phyloP scores from a whole-genome alignment of 148 eudicot genomes.

The Amaranthus palmeri region DNA sequence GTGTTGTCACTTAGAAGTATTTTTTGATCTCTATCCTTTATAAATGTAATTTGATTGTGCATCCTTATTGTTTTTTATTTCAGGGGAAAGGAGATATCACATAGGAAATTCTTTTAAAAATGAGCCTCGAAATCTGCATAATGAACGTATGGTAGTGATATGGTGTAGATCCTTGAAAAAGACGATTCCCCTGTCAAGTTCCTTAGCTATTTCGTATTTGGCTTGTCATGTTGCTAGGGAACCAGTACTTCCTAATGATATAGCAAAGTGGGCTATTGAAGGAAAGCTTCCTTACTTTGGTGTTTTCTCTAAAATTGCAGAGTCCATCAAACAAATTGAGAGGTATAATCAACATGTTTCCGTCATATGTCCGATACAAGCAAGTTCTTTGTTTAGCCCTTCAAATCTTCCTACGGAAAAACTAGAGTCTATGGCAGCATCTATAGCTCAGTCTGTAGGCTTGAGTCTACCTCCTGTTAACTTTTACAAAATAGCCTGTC shows the following conservation, averaged over 20 bases:
- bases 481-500: constrained; percentile 62
- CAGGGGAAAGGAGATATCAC: constrained; percentile 35
- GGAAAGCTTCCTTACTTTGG: constrained; percentile 79
- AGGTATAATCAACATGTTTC: constrained; percentile 18
- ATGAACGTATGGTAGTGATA: constrained; percentile 53
- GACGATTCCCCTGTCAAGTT: constrained; percentile 52
- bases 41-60: background rate
- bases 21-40: background rate
- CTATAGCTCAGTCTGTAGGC: constrained; percentile 53
- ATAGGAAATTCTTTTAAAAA: constrained; percentile 11
- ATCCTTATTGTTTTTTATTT: background rate
- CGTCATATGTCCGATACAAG: constrained; percentile 49
- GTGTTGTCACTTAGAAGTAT: background rate
- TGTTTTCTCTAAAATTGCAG: constrained; percentile 63
- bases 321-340: constrained; percentile 30
- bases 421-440: constrained; percentile 73
- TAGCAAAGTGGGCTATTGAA: constrained; percentile 61
- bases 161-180: constrained; percentile 68
- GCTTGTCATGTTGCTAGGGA: constrained; percentile 81
- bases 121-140: constrained; percentile 60
- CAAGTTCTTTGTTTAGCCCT: constrained; percentile 78
- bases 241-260: constrained; percentile 70
- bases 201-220: constrained; percentile 62
- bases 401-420: constrained; percentile 44
- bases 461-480: constrained; percentile 77